Evolutionary conservation across 2,329 filamentous ascomycete genomes (phyloP).

Genomic region (Leptoxyphium fumago): DNA sequence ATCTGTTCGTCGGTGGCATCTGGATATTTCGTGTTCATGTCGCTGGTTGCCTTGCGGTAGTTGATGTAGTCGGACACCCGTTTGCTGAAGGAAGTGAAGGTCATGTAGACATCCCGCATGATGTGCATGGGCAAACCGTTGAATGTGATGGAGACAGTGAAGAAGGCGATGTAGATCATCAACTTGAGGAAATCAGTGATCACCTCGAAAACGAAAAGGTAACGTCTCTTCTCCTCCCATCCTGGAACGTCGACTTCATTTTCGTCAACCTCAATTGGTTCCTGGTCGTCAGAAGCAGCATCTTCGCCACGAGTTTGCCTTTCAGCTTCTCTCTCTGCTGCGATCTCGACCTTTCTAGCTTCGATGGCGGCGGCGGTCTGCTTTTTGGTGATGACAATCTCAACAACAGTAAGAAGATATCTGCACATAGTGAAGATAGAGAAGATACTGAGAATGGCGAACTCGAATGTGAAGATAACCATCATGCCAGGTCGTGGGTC

Average conservation of each 20-base stretch:
- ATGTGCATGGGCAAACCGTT: slow-evolving; percentile 96
- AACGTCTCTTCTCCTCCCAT: slow-evolving; percentile 93
- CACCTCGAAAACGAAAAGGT: slow-evolving; percentile 77
- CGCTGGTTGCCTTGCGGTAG: slow-evolving; percentile 78
- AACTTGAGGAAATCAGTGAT: slow-evolving; percentile 74
- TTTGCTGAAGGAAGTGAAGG: slow-evolving; percentile 79
- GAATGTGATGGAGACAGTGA: slow-evolving; percentile 81
- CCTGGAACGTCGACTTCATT: slow-evolving; percentile 90
- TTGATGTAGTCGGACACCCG: slow-evolving; percentile 75
- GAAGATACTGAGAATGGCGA: slow-evolving; percentile 69
- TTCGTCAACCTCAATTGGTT: slow-evolving; percentile 56
- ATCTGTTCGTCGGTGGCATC: slow-evolving; percentile 85
- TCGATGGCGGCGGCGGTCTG: slow-evolving; percentile 59
- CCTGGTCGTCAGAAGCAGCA: slow-evolving; percentile 31
- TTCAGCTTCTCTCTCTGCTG: slow-evolving; percentile 35
- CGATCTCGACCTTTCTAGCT: slow-evolving; percentile 53
- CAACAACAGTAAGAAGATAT: slow-evolving; percentile 64
- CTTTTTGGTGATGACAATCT: slow-evolving; percentile 57
- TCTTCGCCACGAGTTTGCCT: slow-evolving; percentile 19
- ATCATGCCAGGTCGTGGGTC: slow-evolving; percentile 95
- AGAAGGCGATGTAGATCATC: slow-evolving; percentile 78
- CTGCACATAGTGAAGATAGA: slow-evolving; percentile 66
- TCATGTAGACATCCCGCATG: slow-evolving; percentile 88
- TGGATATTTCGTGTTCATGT: slow-evolving; percentile 83
- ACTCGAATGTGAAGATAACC: slow-evolving; percentile 99